Evolutionary conservation across 352 stramenopile species (phyloP), one percentile per base, ranked within the genome.

Genomic region (Globisporangium abappressorium): DNA sequence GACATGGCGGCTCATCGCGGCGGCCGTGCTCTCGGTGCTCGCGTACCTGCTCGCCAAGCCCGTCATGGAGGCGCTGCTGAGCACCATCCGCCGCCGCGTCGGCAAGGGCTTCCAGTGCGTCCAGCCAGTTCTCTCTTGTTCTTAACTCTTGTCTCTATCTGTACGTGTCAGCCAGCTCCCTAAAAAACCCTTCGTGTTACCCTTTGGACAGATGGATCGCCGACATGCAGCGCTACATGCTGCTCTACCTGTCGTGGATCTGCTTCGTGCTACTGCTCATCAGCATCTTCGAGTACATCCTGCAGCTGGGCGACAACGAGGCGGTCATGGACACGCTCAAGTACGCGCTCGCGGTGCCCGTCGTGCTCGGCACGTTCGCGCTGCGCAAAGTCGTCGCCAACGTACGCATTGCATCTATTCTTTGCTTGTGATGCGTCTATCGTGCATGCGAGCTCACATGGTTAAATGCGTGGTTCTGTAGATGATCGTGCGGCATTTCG

Each of bases 361-460:
- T 95, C 22, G 81, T 92, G 41, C 69, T 95, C n/a, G 81, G 71
- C 24, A 94, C 85, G 4, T 85, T 93, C 55, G 77, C 85, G 12
- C 66, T 91, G 64, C 87, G 87, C 61, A 87, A 83, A 79, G 85
- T 95, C 53, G 63, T 92, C 68, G 80, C 85, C 18, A 94, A 95
- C 74, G 87, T 93, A 75, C 55, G 78, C 41, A 9, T 36, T 22
- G 22, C 7, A 38, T 2, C 34, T 33, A 33, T 33, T 5, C 30
- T 4, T 33, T 33, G 30, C 30, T 33, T 33, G 30, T 33, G 30
- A 33, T 33, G 30, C 30, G 30, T 33, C 30, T 33, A 33, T 33
- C 30, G 3, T 26, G n/a, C 57, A 7, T 26, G n/a, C 57, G 56
- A 38, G 38, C 2, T 60, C n/a, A 9, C 15, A 47, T 60, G 2